A percentile compares a stretch with the other conserved stretches of the same genome.
These are phyloP conservation scores for Ogataea pilisensis DNA, from an alignment of 805 yeast genomes.

Conservation along the genomic window DNA sequence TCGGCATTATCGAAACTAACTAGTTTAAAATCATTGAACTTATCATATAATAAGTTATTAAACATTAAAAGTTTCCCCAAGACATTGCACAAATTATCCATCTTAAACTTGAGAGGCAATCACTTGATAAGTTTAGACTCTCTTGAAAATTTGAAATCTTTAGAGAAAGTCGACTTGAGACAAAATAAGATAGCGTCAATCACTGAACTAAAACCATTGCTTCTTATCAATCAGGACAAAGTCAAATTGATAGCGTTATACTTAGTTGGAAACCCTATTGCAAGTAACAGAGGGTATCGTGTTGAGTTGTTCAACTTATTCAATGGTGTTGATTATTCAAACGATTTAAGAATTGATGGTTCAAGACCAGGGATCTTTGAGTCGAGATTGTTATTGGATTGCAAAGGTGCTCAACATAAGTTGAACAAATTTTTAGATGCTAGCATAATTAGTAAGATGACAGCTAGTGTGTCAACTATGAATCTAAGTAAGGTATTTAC, in stretches of 20 bases:
- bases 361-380: conserved; percentile 61
- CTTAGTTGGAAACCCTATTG: conserved; percentile 37
- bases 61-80: conserved; percentile 32
- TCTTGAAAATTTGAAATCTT: conserved; percentile 36
- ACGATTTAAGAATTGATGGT: conserved; percentile 50
- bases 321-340: conserved; percentile 48
- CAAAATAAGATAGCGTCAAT: conserved; percentile 40
- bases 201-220: conserved; percentile 37
- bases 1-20: conserved; percentile 44
- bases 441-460: conserved; percentile 32
- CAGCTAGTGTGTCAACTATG: conserved; percentile 35
- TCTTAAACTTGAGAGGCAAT: conserved; percentile 50
- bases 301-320: conserved; percentile 52
- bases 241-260: conserved; percentile 25
- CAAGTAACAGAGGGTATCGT: conserved; percentile 40
- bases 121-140: conserved; percentile 39
- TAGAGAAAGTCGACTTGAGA: conserved; percentile 52
- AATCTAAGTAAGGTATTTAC: conserved; percentile 26
- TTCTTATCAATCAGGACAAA: conserved; percentile 23
- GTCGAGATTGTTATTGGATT: conserved; percentile 48
- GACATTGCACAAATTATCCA: conserved; percentile 39
- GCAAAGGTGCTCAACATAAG: conserved; percentile 41
- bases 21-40: conserved; percentile 47
- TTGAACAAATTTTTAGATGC: conserved; percentile 39
- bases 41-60: conserved; percentile 44